These are phyloP conservation scores for Aspergillus avenaceus DNA, from an alignment of 495 filamentous ascomycete species.

Conservation along the genomic window DNA sequence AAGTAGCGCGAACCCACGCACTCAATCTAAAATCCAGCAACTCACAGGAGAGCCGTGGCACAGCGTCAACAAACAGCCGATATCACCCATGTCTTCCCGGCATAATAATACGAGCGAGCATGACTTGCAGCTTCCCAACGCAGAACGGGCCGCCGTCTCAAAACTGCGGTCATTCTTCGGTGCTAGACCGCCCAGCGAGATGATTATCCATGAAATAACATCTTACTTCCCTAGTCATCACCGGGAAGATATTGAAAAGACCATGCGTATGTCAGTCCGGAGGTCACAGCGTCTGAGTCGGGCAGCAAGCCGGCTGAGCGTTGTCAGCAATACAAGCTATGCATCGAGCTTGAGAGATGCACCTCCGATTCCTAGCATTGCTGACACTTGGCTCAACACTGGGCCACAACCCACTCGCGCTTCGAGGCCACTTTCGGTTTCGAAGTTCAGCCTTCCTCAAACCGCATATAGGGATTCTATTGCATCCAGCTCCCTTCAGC, in stretches of 20 bases:
- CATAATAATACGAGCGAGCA: constrained; percentile 55
- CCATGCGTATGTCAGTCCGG: constrained; percentile 83
- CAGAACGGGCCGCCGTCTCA: constrained; percentile 47
- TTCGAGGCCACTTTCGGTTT: constrained; percentile 59
- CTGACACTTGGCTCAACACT: constrained; percentile 80
- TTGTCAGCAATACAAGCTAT: constrained; percentile 89
- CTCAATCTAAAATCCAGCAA: constrained; percentile 74
- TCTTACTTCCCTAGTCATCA: constrained; percentile 97
- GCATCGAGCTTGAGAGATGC: constrained; percentile 82
- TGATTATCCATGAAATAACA: constrained; percentile 92
- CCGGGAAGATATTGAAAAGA: constrained; percentile 87
- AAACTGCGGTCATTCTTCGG: constrained; percentile 79
- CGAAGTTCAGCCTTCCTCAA: constrained; percentile 54
- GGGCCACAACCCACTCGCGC: constrained; percentile 35
- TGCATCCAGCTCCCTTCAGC: constrained; percentile 81
- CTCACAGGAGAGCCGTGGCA: constrained; percentile 81
- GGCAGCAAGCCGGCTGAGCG: constrained; percentile 85
- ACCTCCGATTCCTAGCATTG: constrained; percentile 93
- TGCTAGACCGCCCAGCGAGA: constrained; percentile 86
- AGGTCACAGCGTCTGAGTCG: constrained; percentile 86
- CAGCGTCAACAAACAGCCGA: constrained; percentile 73
- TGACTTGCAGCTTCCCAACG: constrained; percentile 32
- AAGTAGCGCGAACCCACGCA: constrained; percentile 59
- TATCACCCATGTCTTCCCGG: constrained; percentile 68
- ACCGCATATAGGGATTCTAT: constrained; percentile 76